Percentiles rank a stretch among this genome's conserved stretches.
phyloP scores from a whole-genome alignment of 805 yeast genomes.

The Candida ascalaphidarum region DNA sequence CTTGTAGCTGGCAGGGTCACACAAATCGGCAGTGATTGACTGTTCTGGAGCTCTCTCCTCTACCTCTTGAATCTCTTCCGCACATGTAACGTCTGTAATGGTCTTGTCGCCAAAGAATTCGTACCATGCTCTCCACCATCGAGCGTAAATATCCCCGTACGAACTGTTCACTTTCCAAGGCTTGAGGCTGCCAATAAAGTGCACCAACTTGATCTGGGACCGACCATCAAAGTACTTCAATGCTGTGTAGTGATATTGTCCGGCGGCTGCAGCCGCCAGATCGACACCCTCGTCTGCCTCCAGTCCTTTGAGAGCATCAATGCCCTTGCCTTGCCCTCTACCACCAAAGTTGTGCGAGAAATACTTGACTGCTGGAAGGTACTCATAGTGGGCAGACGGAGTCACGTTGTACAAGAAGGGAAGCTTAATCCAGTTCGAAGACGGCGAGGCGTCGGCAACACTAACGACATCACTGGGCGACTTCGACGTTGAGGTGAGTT shows the following conservation, averaged over 20 bases:
- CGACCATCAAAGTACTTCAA: conserved; percentile 5
- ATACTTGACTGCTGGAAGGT: conserved; percentile 57
- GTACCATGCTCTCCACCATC: conserved; percentile 35
- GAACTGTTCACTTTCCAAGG: conserved; percentile 38
- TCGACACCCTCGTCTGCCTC: too few species aligned
- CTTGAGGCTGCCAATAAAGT: conserved; percentile 57
- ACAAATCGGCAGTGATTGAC: conserved; percentile 12
- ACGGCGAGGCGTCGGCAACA: too few species aligned
- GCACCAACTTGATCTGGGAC: conserved; percentile 42
- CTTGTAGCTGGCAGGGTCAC: conserved; percentile 23
- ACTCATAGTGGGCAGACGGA: conserved; percentile 52
- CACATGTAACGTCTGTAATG: conserved; percentile 11
- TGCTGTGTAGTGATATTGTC: conserved; percentile 12
- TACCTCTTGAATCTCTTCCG: too few species aligned
- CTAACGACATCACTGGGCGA: too few species aligned
- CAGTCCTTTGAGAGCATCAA: too few species aligned
- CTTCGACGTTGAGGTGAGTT: conserved; percentile 1
- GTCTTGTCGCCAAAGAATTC: conserved; percentile 17
- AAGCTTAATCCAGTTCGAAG: conserved; percentile 53
- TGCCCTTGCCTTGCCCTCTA: too few species aligned
- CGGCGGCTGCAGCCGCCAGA: too few species aligned
- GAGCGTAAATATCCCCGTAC: conserved; percentile 11
- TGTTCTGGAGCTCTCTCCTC: neutral
- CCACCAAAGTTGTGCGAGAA: conserved; percentile 22
- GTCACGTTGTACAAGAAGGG: conserved; percentile 87